Conservation (phyloP, 1,139 yeast genomes). For the Suhomyces maxii region DNA sequence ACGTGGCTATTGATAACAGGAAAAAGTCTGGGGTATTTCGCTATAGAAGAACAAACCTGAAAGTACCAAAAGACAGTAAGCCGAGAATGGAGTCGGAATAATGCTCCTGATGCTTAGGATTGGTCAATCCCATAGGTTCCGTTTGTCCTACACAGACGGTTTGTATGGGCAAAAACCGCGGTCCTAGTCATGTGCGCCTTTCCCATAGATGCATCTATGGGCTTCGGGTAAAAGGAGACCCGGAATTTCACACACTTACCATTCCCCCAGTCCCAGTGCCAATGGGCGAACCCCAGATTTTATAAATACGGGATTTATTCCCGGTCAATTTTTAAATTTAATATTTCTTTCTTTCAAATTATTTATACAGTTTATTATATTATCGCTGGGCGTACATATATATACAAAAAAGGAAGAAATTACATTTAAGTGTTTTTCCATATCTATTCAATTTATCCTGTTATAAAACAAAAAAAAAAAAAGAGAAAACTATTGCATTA, state of each 20-base stretch:
- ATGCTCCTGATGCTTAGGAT: background rate
- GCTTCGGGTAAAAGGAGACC: conserved; percentile 19
- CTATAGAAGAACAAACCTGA: too few relatives aligned
- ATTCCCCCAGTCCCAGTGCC: background rate
- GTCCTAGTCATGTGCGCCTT: conserved; percentile 12
- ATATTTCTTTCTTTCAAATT: background rate
- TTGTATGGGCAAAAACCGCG: conserved; percentile 8
- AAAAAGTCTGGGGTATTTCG: too few relatives aligned
- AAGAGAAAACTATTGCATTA: conserved; percentile 4
- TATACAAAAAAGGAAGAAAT: too few relatives aligned
- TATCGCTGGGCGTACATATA: background rate
- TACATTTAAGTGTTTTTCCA: background rate
- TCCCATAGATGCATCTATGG: background rate
- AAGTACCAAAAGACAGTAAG: background rate
- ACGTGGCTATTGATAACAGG: too few relatives aligned
- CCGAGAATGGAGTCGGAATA: background rate
- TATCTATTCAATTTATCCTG: background rate
- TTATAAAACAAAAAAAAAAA: too few relatives aligned
- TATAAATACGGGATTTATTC: conserved; percentile 3
- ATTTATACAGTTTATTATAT: background rate
- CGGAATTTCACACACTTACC: conserved; percentile 5
- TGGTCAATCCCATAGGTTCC: conserved; percentile 1
- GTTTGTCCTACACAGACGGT: conserved; percentile 5
- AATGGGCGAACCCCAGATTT: conserved; percentile 2
- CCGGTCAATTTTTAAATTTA: background rate